These are phyloP conservation scores for Thelephora ganbajun DNA, from an alignment of 768 basidiomycete genomes.

Conservation along the genomic window DNA sequence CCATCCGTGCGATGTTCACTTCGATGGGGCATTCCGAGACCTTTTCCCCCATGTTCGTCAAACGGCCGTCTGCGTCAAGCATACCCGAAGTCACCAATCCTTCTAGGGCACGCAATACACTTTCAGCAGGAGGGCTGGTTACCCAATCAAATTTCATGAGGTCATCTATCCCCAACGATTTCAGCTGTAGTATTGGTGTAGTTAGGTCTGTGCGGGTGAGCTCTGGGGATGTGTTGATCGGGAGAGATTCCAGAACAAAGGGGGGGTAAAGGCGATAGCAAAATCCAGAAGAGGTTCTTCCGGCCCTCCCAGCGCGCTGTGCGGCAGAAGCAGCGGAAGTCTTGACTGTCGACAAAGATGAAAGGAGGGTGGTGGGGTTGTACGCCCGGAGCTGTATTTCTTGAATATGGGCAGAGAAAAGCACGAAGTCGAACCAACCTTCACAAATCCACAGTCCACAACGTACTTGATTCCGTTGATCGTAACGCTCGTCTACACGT, in stretches of 20 bases:
- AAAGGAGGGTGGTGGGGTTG: constrained; percentile 76
- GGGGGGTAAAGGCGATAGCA: constrained; percentile 86
- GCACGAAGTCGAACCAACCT: constrained; percentile 34
- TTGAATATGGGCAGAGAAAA: background rate
- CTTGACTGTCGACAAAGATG: constrained; percentile 72
- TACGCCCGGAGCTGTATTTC: constrained; percentile 66
- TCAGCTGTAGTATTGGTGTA: constrained; percentile 84
- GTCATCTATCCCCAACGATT: constrained; percentile 90
- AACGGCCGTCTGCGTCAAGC: constrained; percentile 66
- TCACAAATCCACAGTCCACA: constrained; percentile 89
- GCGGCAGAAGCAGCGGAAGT: constrained; percentile 81
- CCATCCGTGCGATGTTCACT: constrained; percentile 88
- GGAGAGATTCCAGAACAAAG: constrained; percentile 42
- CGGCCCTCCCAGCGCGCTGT: constrained; percentile 90
- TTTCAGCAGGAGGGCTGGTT: constrained; percentile 74
- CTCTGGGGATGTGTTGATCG: constrained; percentile 71
- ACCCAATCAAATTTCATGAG: constrained; percentile 96
- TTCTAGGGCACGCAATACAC: constrained; percentile 76
- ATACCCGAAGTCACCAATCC: constrained; percentile 70
- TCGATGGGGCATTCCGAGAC: constrained; percentile 94
- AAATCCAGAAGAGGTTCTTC: constrained; percentile 82
- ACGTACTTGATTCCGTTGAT: constrained; percentile 94
- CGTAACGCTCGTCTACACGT: constrained; percentile 75
- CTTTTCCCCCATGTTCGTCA: constrained; percentile 66
- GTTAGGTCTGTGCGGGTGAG: constrained; percentile 85